phyloP scores from a whole-genome alignment of 768 basidiomycete species.

The Pulveroboletus sp. region DNA sequence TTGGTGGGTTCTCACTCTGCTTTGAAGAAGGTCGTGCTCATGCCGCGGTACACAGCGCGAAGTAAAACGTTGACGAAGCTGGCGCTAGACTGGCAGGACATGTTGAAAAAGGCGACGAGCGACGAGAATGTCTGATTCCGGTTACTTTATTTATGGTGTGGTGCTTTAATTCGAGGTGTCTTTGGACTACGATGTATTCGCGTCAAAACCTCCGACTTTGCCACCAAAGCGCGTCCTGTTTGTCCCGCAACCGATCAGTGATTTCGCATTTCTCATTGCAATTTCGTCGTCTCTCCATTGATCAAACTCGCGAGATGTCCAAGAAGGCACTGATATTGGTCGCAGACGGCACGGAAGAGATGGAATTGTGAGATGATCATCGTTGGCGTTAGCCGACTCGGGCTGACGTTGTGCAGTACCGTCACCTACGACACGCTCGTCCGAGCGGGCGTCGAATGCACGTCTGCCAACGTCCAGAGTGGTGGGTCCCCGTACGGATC shows the following conservation, averaged over 20 bases:
- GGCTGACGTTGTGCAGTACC: slow-evolving; percentile 44
- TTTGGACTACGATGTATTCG: background rate
- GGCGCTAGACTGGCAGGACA: slow-evolving; percentile 80
- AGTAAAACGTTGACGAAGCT: slow-evolving; percentile 74
- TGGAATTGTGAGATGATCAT: slow-evolving; percentile 57
- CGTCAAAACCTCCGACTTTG: background rate
- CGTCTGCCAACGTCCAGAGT: slow-evolving; percentile 61
- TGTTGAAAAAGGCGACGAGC: slow-evolving; percentile 56
- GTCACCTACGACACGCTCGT: slow-evolving; percentile 81
- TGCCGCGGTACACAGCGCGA: slow-evolving; percentile 42
- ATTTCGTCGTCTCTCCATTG: background rate
- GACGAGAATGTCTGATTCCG: slow-evolving; percentile 38
- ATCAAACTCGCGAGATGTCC: slow-evolving; percentile 16
- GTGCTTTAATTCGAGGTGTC: too few relatives aligned
- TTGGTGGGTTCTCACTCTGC: slow-evolving; percentile 50
- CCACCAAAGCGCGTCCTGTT: background rate
- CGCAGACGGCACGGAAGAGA: slow-evolving; percentile 83
- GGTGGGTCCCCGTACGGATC: slow-evolving; percentile 23
- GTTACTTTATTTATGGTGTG: background rate
- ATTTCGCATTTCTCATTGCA: background rate
- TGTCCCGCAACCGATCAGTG: background rate
- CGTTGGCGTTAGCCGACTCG: background rate
- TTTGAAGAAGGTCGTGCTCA: slow-evolving; percentile 3
- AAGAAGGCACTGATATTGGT: slow-evolving; percentile 62
- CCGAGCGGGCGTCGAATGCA: slow-evolving; percentile 62